Conservation (phyloP, 768 basidiomycete genomes). For the Daedaleopsis sinensis region DNA sequence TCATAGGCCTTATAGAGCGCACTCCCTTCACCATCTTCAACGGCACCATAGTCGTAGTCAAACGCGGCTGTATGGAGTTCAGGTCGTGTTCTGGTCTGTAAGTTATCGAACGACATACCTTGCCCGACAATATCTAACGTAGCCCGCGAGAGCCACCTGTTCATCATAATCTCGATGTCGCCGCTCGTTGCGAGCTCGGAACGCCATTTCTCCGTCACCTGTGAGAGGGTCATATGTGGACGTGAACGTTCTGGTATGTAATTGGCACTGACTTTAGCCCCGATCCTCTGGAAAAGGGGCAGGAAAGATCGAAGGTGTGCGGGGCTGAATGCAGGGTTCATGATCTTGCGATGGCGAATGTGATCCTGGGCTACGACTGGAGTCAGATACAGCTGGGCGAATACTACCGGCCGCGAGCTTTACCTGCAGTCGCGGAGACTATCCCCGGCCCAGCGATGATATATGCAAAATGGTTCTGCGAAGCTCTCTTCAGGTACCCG, state of each 20-base stretch:
- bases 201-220: no score
- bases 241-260: no score
- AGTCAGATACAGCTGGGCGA: not conserved
- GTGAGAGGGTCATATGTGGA: no score
- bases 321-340: conserved; percentile 27
- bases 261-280: no score
- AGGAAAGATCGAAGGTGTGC: conserved; percentile 27
- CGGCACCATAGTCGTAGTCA: conserved; percentile 19
- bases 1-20: conserved; percentile 17
- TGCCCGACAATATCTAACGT: conserved; percentile 27
- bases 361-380: conserved; percentile 21
- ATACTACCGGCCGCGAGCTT: not conserved
- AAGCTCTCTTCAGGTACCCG: conserved; percentile 31
- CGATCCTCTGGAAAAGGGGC: conserved; percentile 19
- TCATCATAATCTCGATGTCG: conserved; percentile 13
- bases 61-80: conserved; percentile 20
- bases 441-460: conserved; percentile 20
- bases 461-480: conserved; percentile 16
- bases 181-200: no score
- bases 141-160: conserved; percentile 21
- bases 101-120: not conserved
- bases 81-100: not conserved
- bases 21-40: conserved; percentile 11
- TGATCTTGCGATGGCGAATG: conserved; percentile 26
- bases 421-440: conserved; percentile 17